Evolutionary conservation across 2,329 filamentous ascomycete genomes (phyloP), one percentile per base, ranked within the genome.

Genomic region (Rhinocladiella similis): DNA sequence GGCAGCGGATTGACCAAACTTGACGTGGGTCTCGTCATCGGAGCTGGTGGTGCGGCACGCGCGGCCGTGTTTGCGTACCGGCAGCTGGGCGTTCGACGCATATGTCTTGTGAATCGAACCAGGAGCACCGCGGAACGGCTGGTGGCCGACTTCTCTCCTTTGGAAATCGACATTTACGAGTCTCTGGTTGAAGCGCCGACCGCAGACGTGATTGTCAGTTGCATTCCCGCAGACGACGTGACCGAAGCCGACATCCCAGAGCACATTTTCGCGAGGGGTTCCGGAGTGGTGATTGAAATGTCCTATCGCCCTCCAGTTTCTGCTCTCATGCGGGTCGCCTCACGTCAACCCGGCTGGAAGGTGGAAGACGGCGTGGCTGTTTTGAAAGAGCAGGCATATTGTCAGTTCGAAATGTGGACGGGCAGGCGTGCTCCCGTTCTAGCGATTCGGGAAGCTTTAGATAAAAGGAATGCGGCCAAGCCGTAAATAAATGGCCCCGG

Each of bases 41-140:
- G 67, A 0, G 67, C 66, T 14, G 57, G 57, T 7, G 57, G 57
- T 16, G 53, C 53, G 49, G 54, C 57, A 3, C 64, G 63, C 2
- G 69, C 68, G 1, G 68, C 67, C 5, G 57, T 70, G 2, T 70
- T 68, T 39, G 61, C 66, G 13, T 36, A 16, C 29, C 42, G 47
- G 38, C 18, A 48, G 39, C 14, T 57, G 20, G 54, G 50, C 7
- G 16, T 53, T 19, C 25, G 20, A 22, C 39, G 25, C 10, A 43
- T 54, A 10, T 25, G 27, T 33, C n/a, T 57, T 3, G 50, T 57
- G 25, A 57, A 57, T 29, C 39, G 50, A 22, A 54, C 41, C 10
- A 33, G 14, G 16, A 42, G 9, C 14, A 54, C 14, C 4, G 54
- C 54, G 4, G 25, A 54, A 54, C 9, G 18, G 4, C 29, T 57